Percentiles rank a stretch among this genome's conserved stretches.
Conservation (phyloP, 306 rosid species). For the Dryas alaskensis region DNA sequence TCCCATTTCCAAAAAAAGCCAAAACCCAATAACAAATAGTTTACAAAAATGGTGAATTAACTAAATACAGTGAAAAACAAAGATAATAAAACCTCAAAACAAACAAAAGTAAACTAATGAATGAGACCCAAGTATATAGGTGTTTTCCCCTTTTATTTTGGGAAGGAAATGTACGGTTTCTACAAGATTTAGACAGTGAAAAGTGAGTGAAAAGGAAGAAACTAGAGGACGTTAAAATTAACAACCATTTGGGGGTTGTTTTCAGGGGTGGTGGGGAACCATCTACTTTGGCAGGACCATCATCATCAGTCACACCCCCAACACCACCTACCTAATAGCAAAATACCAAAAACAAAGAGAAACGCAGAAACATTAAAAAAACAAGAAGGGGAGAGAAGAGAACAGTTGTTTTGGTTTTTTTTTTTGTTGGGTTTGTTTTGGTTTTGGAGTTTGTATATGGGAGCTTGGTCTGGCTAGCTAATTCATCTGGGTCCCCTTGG, state of each 20-base stretch:
- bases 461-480: conserved; percentile 34
- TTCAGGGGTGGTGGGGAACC: conserved; percentile 22
- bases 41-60: background rate
- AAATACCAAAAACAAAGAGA: background rate
- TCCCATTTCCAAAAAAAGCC: background rate
- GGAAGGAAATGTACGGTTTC: background rate
- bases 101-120: background rate
- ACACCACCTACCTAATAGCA: background rate
- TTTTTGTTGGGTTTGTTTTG: conserved; percentile 7
- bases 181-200: background rate
- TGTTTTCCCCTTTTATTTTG: background rate
- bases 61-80: background rate
- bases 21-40: too few relatives aligned
- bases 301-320: conserved; percentile 2
- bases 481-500: conserved; percentile 49
- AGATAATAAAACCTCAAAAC: background rate
- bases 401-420: background rate
- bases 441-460: conserved; percentile 23
- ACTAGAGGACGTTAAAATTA: conserved; percentile 8
- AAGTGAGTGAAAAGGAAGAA: conserved; percentile 10
- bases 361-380: background rate
- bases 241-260: conserved; percentile 21
- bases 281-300: conserved; percentile 31
- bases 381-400: background rate
- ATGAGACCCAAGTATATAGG: conserved; percentile 2